Base-by-base conservation (phyloP, 2,329 filamentous ascomycete genomes). In the Elsinoe ampelina region DNA sequence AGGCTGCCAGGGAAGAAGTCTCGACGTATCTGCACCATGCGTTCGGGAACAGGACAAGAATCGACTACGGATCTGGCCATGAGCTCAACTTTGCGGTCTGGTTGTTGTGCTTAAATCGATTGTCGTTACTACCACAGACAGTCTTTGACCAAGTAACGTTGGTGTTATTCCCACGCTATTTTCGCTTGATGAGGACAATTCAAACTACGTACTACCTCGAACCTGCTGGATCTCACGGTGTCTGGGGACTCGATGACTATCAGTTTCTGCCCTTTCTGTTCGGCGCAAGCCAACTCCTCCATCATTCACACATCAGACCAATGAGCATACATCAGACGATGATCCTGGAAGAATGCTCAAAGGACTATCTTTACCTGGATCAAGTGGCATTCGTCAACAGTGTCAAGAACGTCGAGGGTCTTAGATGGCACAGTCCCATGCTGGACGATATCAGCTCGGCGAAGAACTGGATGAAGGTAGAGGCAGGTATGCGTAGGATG, bases 341-440 rank as follows among this genome's bases (percentile, higher is more conserved):
- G 5, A 83, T 89, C 0, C 77, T 98, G 12, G 93, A 97, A 68
- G 90, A 97, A 68, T 91, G 88, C 65, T 81, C 83, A 12, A 75
- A 79, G 57, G 88, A 95, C 57, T 98, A 86, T 66, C 75, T 98
- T 58, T 98, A 98, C 65, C 81, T 98, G 0, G 87, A 91, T 54
- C 93, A 97, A 72, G 89, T 98, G 22, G 80, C 81, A 54, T 98
- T 95, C 72, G 92, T 98, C 58, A 96, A 97, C 72, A 88, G 84
- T 63, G 95, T 95, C 58, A 98, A 98, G 77, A 95, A 89, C 1
- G 91, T 96, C 58, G 89, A 95, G 66, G 92, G 91, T 1, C 75
- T 98, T 59, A 81, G 93, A 43, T 98, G 93, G 93, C 95, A 98
- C 67, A 91, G 86, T 61, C 93, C 95, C 2, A 97, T 98, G 95